Evolutionary conservation across 2,329 filamentous ascomycete genomes (phyloP), one percentile per base, ranked within the genome.

Genomic region (Ceratocystis cacaofunesta): DNA sequence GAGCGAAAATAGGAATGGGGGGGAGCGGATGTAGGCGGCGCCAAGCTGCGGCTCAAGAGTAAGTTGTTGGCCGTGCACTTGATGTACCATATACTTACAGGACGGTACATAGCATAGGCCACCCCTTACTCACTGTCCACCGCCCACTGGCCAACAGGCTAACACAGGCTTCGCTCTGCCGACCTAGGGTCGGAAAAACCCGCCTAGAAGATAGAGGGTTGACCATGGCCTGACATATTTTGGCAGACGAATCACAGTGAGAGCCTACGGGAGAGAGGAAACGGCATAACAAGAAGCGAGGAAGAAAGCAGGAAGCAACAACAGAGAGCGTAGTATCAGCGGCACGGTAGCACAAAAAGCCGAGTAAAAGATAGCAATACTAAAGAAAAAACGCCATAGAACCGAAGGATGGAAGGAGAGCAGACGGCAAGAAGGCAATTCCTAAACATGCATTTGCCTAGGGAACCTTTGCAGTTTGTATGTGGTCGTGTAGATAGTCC

Each of bases 131-230:
- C 36, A 41, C 10, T 41, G 36, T 41, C 36, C 36, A 41, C 36
- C 36, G 36, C 36, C 36, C 12, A 41, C 36, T 41, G 36, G 36
- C 36, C 36, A 41, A 46, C 44, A 48, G 30, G 46, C 19, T n/a
- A 44, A 52, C 43, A 46, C 28, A 36, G 65, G 48, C 43, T 60
- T n/a, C 10, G 32, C 32, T 36, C 8, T 36, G 32, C 10, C 32
- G 32, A 36, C 50, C 58, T 50, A 46, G 62, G 55, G 62, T 62
- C 44, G 67, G 67, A 68, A 69, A 69, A 68, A 70, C 68, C 69
- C 68, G 68, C 68, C 69, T 46, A 65, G 64, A 43, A 65, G 64
- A 41, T 60, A 52, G 36, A 66, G 68, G 36, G 67, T 19, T 58
- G 55, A 30, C 55, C 55, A n/a, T 58, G 28, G 28, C 55, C 28